phyloP scores from a whole-genome alignment of 2,329 filamentous ascomycete species.

The Cordyceps javanica region DNA sequence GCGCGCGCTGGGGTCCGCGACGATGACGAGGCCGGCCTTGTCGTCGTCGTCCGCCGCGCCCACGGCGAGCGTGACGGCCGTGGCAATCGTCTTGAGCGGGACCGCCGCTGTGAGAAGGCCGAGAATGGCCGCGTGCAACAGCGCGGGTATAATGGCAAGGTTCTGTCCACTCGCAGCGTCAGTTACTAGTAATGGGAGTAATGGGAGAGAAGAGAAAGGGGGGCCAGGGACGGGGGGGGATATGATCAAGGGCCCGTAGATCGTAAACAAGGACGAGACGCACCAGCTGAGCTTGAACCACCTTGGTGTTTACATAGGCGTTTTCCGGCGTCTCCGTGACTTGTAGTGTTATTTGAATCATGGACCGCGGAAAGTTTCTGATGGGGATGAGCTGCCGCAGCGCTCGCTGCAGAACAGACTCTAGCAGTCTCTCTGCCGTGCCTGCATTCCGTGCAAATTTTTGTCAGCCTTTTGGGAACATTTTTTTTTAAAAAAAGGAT shows the following conservation, averaged over 20 bases:
- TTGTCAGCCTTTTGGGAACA: neutral
- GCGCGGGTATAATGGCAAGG: conserved; percentile 70
- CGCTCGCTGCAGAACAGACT: conserved; percentile 66
- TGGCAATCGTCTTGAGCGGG: conserved; percentile 68
- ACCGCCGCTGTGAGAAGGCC: conserved; percentile 77
- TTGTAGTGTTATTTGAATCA: conserved; percentile 80
- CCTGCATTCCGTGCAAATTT: conserved; percentile 41
- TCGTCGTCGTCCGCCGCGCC: conserved; percentile 31
- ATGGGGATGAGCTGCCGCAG: conserved; percentile 69
- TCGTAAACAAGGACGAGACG: conserved; percentile 19
- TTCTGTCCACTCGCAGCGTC: conserved; percentile 43
- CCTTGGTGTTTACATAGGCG: conserved; percentile 54
- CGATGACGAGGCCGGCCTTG: no score
- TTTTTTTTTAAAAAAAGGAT: no score
- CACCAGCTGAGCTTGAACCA: conserved; percentile 56
- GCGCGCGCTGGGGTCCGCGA: conserved; percentile 56
- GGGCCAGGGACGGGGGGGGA: no score
- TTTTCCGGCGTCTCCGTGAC: conserved; percentile 63
- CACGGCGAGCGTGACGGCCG: conserved; percentile 59
- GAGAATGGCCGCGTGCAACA: conserved; percentile 73
- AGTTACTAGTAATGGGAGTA: no score
- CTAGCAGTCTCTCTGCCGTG: conserved; percentile 74
- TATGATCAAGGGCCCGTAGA: neutral
- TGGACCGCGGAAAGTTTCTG: conserved; percentile 66
- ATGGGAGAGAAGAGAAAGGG: no score